Percentiles rank a stretch among this genome's conserved stretches.
Evolutionary conservation across 75 land plant species (phyloP).

Genomic region (Sequoiadendron giganteum): DNA sequence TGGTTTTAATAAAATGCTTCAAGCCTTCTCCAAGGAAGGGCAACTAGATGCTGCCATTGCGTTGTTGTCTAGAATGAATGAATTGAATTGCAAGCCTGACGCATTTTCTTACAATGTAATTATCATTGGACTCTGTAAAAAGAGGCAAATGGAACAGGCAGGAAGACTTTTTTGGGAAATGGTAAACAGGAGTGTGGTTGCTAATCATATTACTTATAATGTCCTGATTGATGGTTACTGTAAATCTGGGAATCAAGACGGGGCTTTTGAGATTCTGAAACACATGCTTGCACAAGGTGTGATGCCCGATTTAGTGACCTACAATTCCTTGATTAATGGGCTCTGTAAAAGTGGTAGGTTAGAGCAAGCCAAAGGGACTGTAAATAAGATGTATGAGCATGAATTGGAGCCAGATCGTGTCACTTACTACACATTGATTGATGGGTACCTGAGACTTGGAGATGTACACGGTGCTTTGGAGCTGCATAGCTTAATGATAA

Average conservation of each 20-base stretch:
- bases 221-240: constrained; percentile 61
- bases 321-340: constrained; percentile 50
- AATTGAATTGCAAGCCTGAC: constrained; percentile 19
- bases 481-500: constrained; percentile 30
- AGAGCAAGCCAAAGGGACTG: constrained; percentile 34
- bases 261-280: constrained; percentile 29
- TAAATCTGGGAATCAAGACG: constrained; percentile 38
- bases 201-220: constrained; percentile 50
- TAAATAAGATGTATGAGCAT: constrained; percentile 40
- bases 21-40: constrained; percentile 44
- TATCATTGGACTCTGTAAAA: constrained; percentile 49
- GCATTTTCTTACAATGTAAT: constrained; percentile 45
- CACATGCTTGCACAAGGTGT: constrained; percentile 27
- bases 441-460: constrained; percentile 29
- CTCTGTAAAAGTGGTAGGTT: constrained; percentile 40
- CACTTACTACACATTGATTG: constrained; percentile 49
- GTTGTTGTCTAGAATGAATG: constrained; percentile 32
- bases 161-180: constrained; percentile 45
- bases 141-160: constrained; percentile 34
- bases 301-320: constrained; percentile 42
- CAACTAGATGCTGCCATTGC: constrained; percentile 38
- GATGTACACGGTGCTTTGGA: constrained; percentile 26
- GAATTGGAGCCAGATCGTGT: constrained; percentile 39
- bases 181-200: constrained; percentile 26
- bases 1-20: constrained; percentile 67